Conservation (phyloP, 306 rosid species). For the Astragalus glycyphyllos region DNA sequence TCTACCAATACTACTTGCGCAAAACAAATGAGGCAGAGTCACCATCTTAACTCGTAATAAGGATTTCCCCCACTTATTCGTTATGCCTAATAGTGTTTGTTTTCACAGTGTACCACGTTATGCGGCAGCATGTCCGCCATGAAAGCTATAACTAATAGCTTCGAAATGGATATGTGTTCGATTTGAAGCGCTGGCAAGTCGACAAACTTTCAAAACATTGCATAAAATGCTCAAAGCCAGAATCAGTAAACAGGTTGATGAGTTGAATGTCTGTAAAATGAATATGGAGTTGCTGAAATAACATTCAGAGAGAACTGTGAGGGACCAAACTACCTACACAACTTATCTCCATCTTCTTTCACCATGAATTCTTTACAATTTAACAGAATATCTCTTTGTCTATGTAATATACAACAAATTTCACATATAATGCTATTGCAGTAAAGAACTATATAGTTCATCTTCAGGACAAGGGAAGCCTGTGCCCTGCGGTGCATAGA, state of each 20-base stretch:
- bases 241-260: conserved; percentile 20
- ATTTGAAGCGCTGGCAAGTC: too few species aligned
- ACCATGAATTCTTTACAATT: conserved; percentile 42
- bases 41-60: neutral
- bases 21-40: conserved; percentile 1
- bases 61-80: neutral
- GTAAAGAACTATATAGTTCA: conserved; percentile 28
- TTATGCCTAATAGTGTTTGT: neutral
- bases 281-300: conserved; percentile 27
- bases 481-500: conserved; percentile 31
- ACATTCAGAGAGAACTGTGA: neutral
- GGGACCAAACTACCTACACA: conserved; percentile 14
- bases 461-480: conserved; percentile 43
- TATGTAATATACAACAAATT: conserved; percentile 34
- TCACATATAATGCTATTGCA: conserved; percentile 35
- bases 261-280: neutral
- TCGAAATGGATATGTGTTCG: too few species aligned
- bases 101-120: too few species aligned
- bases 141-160: too few species aligned
- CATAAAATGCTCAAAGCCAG: conserved; percentile 8
- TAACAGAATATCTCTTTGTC: conserved; percentile 32
- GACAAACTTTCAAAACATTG: too few species aligned
- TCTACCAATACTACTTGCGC: neutral
- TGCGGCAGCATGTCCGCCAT: too few species aligned
- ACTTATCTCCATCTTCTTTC: conserved; percentile 38